Percentiles rank a stretch among this genome's conserved stretches.
These are phyloP conservation scores for Diaporthe amygdali DNA, from an alignment of 2,329 filamentous ascomycete genomes.

Conservation along the genomic window DNA sequence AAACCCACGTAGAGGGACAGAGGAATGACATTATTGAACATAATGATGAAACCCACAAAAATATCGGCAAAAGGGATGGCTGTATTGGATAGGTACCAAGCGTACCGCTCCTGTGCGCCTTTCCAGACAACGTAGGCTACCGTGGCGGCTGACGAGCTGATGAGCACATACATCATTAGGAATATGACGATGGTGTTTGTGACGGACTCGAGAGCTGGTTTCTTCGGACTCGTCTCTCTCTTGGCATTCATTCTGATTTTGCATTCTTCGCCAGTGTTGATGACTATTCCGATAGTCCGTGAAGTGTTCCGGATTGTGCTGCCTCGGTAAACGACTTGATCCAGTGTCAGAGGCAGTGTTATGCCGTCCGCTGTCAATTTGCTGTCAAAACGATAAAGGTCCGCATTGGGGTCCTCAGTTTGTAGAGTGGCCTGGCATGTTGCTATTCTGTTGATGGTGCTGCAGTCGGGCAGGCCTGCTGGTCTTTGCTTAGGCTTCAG, in stretches of 20 bases:
- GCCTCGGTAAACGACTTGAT: slow-evolving; percentile 84
- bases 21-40: slow-evolving; percentile 96
- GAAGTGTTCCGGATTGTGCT: slow-evolving; percentile 84
- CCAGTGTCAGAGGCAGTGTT: slow-evolving; percentile 74
- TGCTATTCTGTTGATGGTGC: slow-evolving; percentile 57
- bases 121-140: slow-evolving; percentile 84
- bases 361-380: slow-evolving; percentile 63
- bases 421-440: slow-evolving; percentile 66
- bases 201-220: slow-evolving; percentile 71
- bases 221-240: slow-evolving; percentile 79
- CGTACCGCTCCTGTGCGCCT: slow-evolving; percentile 64
- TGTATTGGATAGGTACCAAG: slow-evolving; percentile 80
- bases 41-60: slow-evolving; percentile 89
- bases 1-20: slow-evolving; percentile 92
- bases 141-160: slow-evolving; percentile 79
- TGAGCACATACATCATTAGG: slow-evolving; percentile 78
- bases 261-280: slow-evolving; percentile 86
- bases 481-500: slow-evolving; percentile 77
- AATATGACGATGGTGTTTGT: slow-evolving; percentile 80
- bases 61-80: slow-evolving; percentile 78
- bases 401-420: slow-evolving; percentile 77
- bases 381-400: slow-evolving; percentile 79
- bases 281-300: slow-evolving; percentile 74
- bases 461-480: slow-evolving; percentile 63
- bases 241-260: slow-evolving; percentile 89